Conservation (phyloP, 2,329 filamentous ascomycete genomes). For the Aspergillus pseudotamarii region DNA sequence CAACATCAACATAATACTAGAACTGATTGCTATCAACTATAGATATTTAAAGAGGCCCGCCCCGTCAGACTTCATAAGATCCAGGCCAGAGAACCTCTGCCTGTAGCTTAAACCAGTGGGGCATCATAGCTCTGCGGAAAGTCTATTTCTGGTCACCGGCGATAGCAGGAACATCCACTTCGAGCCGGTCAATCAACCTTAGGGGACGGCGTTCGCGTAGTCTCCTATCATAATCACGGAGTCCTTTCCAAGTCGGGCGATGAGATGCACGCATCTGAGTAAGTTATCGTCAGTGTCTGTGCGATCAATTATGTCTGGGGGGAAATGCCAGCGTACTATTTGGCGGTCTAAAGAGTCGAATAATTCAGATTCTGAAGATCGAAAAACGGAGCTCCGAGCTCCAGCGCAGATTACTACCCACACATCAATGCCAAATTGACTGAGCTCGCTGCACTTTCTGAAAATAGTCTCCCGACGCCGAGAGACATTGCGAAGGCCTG, state of each 20-base stretch:
- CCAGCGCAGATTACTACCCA: slow-evolving; percentile 5
- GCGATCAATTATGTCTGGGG: too few species aligned
- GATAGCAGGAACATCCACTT: too few species aligned
- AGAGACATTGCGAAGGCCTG: slow-evolving; percentile 4
- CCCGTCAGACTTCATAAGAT: too few species aligned
- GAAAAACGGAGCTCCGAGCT: slow-evolving; percentile 1
- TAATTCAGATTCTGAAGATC: not conserved
- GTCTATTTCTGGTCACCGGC: not conserved
- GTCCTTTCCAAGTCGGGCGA: slow-evolving; percentile 3
- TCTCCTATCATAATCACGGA: not conserved
- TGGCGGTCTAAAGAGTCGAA: slow-evolving; percentile 2
- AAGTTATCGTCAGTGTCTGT: not conserved
- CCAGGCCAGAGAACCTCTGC: too few species aligned
- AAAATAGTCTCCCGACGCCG: slow-evolving; percentile 9
- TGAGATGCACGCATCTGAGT: slow-evolving; percentile 3
- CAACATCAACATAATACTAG: too few species aligned
- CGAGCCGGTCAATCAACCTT: slow-evolving; percentile 2
- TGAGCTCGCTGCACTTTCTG: slow-evolving; percentile 3
- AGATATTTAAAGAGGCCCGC: too few species aligned
- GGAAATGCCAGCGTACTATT: not conserved
- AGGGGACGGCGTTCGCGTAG: not conserved
- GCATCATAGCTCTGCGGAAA: too few species aligned
- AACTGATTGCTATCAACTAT: too few species aligned
- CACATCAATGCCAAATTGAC: slow-evolving; percentile 4
- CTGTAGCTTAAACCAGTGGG: too few species aligned